A percentile compares a stretch with the other conserved stretches of the same genome.
These are phyloP conservation scores for Beverwykella pulmonaria DNA, from an alignment of 495 filamentous ascomycete species.

Conservation along the genomic window DNA sequence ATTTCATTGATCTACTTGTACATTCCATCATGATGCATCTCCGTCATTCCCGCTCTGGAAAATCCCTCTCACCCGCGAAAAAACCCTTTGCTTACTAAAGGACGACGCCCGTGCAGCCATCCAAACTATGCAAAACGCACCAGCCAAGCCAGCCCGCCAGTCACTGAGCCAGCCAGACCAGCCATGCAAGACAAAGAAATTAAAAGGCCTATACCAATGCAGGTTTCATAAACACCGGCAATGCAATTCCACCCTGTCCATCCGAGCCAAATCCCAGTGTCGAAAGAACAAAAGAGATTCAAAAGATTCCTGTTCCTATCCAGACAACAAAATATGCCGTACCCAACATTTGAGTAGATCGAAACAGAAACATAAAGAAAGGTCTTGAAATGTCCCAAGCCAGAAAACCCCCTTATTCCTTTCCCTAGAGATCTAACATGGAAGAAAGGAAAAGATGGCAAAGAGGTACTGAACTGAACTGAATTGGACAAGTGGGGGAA, in stretches of 20 bases:
- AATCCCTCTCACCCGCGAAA: no score
- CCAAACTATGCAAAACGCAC: no score
- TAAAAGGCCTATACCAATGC: background rate
- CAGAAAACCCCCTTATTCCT: background rate
- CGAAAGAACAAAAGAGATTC: background rate
- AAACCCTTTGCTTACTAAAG: no score
- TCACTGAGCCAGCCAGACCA: background rate
- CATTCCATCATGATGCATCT: no score
- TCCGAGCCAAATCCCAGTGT: background rate
- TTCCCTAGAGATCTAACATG: background rate
- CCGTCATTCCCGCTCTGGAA: no score
- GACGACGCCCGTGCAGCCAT: no score
- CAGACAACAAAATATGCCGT: background rate
- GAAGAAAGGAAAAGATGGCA: background rate
- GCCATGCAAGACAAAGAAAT: background rate
- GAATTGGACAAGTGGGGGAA: background rate
- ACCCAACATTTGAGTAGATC: background rate
- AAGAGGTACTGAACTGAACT: background rate
- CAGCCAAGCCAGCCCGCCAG: no score
- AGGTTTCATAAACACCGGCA: background rate
- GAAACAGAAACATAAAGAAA: no score
- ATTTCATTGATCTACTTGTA: no score
- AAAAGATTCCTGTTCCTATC: no score
- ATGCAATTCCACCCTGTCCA: background rate
- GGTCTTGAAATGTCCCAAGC: background rate